Percentiles rank a stretch among this genome's conserved stretches.
Conservation (phyloP, 805 yeast species). For the Lipomyces spencermartinsiae region DNA sequence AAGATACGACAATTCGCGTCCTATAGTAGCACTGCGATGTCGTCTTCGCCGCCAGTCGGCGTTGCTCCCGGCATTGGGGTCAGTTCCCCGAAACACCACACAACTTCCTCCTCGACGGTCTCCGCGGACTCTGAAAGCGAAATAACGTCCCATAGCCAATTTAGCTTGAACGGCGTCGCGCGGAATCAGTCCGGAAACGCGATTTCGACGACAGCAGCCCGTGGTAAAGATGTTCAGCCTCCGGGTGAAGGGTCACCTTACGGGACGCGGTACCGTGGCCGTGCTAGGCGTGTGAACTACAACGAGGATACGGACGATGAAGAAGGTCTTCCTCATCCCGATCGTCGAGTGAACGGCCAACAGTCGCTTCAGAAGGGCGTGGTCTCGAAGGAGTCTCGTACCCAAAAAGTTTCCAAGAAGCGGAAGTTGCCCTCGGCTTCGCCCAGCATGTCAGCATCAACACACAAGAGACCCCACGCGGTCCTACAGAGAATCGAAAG, state of each 20-base stretch:
- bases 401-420: not conserved
- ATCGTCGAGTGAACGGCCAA: not conserved
- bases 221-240: not conserved
- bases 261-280: constrained; percentile 27
- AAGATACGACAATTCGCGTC: not conserved
- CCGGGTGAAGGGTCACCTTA: constrained; percentile 3
- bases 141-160: not conserved
- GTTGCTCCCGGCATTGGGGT: not conserved
- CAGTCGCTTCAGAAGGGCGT: not conserved
- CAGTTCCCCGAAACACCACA: not conserved
- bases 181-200: not conserved
- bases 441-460: not conserved
- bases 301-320: constrained; percentile 40
- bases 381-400: not conserved
- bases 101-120: not conserved
- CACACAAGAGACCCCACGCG: not conserved
- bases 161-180: not conserved
- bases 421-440: not conserved
- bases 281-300: constrained; percentile 40
- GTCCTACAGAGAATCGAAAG: not conserved
- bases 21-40: not conserved
- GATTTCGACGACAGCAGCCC: not conserved
- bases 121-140: not conserved
- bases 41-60: not conserved
- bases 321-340: constrained; percentile 10